Base-by-base conservation (phyloP, 2,329 filamentous ascomycete genomes). In the Stachybotrys echinatus region DNA sequence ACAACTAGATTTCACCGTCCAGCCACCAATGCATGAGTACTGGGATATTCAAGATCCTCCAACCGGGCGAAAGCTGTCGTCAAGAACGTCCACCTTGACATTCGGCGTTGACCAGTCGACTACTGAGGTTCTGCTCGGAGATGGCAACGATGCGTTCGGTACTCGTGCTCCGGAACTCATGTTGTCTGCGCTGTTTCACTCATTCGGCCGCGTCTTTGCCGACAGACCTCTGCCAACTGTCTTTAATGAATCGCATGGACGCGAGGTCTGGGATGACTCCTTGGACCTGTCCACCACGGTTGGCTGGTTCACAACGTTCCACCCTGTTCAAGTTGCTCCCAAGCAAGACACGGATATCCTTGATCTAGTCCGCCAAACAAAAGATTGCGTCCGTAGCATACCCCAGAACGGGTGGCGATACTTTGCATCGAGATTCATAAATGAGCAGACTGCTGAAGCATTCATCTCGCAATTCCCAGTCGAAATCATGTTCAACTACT, bases 271-370 rank as follows among this genome's bases (percentile, higher is more conserved):
- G 60, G 56, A 61, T 48, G 45, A 56, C 5, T 17, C 23, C 2
- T 48, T 65, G 12, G 63, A 70, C 50, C 49, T 66, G 4, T 61
- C 65, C 3, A 46, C 59, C 17, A 70, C 66, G 2, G 63, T 70
- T 1, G 68, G 68, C 8, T 71, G 67, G 67, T 70, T 70, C 50
- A 69, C 68, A 0, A 64, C 63, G 4, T 54, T 70, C 7, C 7
- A 7, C 12, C 42, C 42, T 20, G 7, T 22, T 20, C 10, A 12
- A 7, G 19, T 17, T 7, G 7, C 7, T 7, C 38, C 6, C 17
- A 8, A n/a, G n/a, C n/a, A n/a, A n/a, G n/a, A 19, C 18, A 23
- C 19, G 5, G 20, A 6, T 21, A 8, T 55, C 3, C 4, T 48
- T 3, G 50, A 57, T 8, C 44, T 50, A 3, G 48, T 62, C 21